These are phyloP conservation scores for Sarcodon sp. DNA, from an alignment of 768 basidiomycete genomes.

Conservation along the genomic window DNA sequence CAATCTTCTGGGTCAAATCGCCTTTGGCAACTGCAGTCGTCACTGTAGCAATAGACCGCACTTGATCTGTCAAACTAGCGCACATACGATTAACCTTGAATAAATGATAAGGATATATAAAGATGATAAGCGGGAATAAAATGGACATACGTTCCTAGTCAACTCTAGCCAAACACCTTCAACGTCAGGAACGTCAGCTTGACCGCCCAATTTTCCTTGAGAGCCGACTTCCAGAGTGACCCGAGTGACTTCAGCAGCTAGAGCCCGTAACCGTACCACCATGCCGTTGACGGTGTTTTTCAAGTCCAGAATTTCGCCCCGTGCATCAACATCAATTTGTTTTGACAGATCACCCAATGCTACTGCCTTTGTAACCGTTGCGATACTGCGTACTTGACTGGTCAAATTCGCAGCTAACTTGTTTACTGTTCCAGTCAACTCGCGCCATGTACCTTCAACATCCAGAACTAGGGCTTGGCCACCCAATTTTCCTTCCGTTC, in stretches of 20 bases:
- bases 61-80: conserved; percentile 66
- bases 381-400: conserved; percentile 41
- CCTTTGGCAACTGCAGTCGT: conserved; percentile 87
- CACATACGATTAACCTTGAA: conserved; percentile 69
- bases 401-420: conserved; percentile 72
- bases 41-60: conserved; percentile 73
- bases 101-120: background rate
- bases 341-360: conserved; percentile 82
- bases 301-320: conserved; percentile 82
- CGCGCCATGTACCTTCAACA: conserved; percentile 86
- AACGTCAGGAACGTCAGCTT: conserved; percentile 79
- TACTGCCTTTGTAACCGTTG: conserved; percentile 59
- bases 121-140: background rate
- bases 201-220: conserved; percentile 82
- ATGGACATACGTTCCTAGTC: conserved; percentile 48
- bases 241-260: conserved; percentile 74
- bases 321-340: conserved; percentile 84
- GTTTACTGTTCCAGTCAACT: conserved; percentile 75
- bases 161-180: conserved; percentile 88
- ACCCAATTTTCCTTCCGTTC: conserved; percentile 70
- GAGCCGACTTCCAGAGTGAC: conserved; percentile 80
- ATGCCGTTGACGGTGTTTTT: conserved; percentile 49
- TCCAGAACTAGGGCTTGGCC: conserved; percentile 80
- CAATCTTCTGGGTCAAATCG: conserved; percentile 87
- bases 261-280: conserved; percentile 38